phyloP scores from a whole-genome alignment of 768 basidiomycete species.

The Chalciporus chontae region DNA sequence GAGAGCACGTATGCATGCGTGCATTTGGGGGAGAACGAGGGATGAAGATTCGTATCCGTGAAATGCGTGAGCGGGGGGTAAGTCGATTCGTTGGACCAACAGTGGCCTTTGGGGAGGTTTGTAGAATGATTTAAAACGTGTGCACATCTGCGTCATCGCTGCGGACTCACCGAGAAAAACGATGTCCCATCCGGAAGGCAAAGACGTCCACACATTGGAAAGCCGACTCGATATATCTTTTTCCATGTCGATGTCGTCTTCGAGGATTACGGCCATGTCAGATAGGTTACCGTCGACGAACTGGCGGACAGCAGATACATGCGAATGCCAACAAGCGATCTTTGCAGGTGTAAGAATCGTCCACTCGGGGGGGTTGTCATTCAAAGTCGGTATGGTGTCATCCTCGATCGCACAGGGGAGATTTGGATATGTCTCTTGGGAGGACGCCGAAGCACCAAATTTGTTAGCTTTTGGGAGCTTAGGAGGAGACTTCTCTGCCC shows the following conservation, averaged over 20 bases:
- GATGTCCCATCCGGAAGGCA: conserved; percentile 69
- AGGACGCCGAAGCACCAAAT: background rate
- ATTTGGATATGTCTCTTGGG: conserved; percentile 17
- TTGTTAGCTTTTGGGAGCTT: background rate
- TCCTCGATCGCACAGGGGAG: conserved; percentile 45
- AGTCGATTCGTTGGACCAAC: conserved; percentile 69
- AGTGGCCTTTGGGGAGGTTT: conserved; percentile 51
- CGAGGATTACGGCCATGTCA: conserved; percentile 54
- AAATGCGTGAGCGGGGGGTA: conserved; percentile 35
- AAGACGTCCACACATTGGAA: conserved; percentile 41
- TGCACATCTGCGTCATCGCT: background rate
- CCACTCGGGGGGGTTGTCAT: conserved; percentile 39
- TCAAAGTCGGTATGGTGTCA: conserved; percentile 34
- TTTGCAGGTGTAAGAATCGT: conserved; percentile 55
- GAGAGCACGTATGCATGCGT: conserved; percentile 73
- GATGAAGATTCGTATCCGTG: conserved; percentile 40
- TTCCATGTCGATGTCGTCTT: conserved; percentile 82
- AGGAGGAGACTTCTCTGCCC: conserved; percentile 9
- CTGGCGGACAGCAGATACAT: conserved; percentile 47
- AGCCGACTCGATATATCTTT: conserved; percentile 47
- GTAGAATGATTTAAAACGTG: background rate
- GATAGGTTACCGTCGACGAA: conserved; percentile 32
- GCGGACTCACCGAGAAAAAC: conserved; percentile 58
- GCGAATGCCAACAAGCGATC: conserved; percentile 73
- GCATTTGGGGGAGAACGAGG: conserved; percentile 61